phyloP scores from a whole-genome alignment of 1,284 basidiomycete species.

The Psilocybe mexicana region DNA sequence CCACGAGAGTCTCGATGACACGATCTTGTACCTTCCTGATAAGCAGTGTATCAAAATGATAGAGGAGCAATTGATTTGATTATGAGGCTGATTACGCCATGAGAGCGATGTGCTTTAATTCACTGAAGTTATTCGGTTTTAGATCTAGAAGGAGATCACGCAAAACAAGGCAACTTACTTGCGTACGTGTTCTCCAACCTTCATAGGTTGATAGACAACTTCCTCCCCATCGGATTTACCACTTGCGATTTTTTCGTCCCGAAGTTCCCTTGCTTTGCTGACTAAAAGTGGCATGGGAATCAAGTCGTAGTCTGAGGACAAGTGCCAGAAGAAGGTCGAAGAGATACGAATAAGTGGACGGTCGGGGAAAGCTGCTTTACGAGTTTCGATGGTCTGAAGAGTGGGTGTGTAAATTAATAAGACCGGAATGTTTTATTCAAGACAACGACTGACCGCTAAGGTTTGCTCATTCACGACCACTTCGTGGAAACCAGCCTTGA shows the following conservation, averaged over 20 bases:
- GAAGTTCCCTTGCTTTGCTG: constrained; percentile 43
- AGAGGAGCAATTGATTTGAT: constrained; percentile 12
- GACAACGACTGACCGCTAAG: constrained; percentile 49
- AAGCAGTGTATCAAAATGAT: constrained; percentile 37
- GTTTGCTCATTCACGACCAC: constrained; percentile 86
- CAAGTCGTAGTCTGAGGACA: constrained; percentile 82
- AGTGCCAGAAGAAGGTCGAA: constrained; percentile 93
- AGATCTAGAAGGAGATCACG: not conserved
- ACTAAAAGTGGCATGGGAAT: constrained; percentile 60
- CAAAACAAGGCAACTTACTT: constrained; percentile 54
- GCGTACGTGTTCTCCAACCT: constrained; percentile 84
- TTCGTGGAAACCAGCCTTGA: constrained; percentile 92
- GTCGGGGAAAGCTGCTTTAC: constrained; percentile 58
- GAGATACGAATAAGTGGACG: constrained; percentile 91
- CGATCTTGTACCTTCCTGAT: constrained; percentile 39
- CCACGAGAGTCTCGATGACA: constrained; percentile 41
- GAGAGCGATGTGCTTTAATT: constrained; percentile 80
- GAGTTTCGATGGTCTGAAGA: constrained; percentile 62
- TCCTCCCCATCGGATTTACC: constrained; percentile 47
- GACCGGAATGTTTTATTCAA: not conserved
- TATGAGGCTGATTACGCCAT: constrained; percentile 49
- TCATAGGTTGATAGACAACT: constrained; percentile 68
- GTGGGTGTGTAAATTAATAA: not conserved
- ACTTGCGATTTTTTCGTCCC: constrained; percentile 36
- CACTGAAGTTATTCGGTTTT: constrained; percentile 43